Base-by-base conservation (phyloP, 2,329 filamentous ascomycete species). In the Dothideomycetes sp. region DNA sequence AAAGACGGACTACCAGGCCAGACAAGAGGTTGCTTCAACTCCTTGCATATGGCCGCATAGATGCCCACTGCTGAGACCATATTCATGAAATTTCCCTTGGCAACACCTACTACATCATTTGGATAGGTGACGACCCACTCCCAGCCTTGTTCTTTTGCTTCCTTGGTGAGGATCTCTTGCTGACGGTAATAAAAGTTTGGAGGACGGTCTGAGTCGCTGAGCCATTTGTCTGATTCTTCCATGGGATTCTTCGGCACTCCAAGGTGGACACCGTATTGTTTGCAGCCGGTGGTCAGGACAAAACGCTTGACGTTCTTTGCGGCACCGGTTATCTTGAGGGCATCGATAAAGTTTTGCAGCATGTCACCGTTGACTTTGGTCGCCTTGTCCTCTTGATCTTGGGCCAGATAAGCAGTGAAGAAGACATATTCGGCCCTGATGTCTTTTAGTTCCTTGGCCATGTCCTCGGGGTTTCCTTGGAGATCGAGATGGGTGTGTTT, bases 231-330 rank as follows among this genome's bases (percentile, higher is more conserved):
- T 11, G 59, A 54, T 49, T 74, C 69, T 9, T 60, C 48, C 58
- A 73, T 63, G 1, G 69, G 70, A 45, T 64, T 62, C 45, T 71
- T 71, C 11, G 58, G 52, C 8, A 55, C 57, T 7, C 70, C 68
- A 2, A 72, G 59, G 45, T 74, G 71, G 3, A 73, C 67, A 17
- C 69, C 68, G 48, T 73, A 74, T 39, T 75, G 69, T 49, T 74
- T 74, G 24, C 60, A 53, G 1, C 70, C 70, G 1, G 62, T 67
- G 5, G 69, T 65, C 8, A 74, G 57, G 16, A 73, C 52, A 42
- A 74, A 59, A n/a, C 65, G 61, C 47, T 70, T 68, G 32, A 73
- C 48, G 10, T 59, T 55, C 32, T 58, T 57, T 24, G 58, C 53
- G 4, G 62, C 62, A 0, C 64, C 64, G 2, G 62, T 67, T 12